Percentiles rank a stretch among this genome's conserved stretches.
Evolutionary conservation across 345 rosid genomes (phyloP).

Genomic region (Syzygium aqueum): DNA sequence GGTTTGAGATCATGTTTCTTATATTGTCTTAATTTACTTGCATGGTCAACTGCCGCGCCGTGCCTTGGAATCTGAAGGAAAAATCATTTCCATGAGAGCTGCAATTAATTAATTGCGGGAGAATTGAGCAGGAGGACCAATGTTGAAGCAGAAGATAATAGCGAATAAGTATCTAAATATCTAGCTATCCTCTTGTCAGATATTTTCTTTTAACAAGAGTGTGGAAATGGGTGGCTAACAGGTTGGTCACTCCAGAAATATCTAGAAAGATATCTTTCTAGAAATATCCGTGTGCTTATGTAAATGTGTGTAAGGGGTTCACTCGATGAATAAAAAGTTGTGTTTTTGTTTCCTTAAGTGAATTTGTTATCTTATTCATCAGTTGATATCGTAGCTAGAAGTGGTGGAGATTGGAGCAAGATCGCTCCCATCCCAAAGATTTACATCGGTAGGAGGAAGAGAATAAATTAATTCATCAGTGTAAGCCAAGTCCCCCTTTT

Average conservation of each 20-base stretch:
- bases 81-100: neutral
- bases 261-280: too few relatives aligned
- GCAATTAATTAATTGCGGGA: neutral
- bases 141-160: neutral
- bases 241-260: neutral
- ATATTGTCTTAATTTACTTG: neutral
- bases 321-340: neutral
- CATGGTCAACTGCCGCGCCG: neutral
- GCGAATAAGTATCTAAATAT: neutral
- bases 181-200: neutral
- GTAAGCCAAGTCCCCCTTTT: neutral
- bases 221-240: neutral
- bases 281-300: neutral
- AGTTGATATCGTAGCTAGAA: neutral
- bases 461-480: neutral
- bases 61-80: neutral
- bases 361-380: neutral
- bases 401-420: conserved; percentile 13
- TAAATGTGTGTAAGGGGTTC: neutral
- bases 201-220: neutral
- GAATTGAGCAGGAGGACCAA: neutral
- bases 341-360: neutral
- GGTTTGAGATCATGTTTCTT: neutral
- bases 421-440: conserved; percentile 9
- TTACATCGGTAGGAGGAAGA: conserved; percentile 2